Conservation (phyloP, 345 rosid genomes). For the Lenwebbia sp. region DNA sequence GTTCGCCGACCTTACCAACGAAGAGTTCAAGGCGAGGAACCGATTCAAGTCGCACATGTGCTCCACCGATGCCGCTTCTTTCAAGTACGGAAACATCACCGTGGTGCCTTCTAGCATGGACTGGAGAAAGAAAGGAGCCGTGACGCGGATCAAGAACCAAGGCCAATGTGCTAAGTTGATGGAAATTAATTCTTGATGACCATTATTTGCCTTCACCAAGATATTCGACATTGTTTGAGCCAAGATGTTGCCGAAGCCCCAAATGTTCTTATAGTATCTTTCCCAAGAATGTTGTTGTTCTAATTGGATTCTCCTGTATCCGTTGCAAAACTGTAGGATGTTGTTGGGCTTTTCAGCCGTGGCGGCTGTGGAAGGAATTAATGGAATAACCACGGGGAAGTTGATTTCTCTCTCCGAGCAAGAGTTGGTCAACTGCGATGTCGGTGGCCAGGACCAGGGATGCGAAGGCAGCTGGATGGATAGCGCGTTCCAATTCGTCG, state of each 20-base stretch:
- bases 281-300: neutral
- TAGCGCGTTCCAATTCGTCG: constrained; percentile 16
- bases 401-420: constrained; percentile 12
- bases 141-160: constrained; percentile 30
- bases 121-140: constrained; percentile 42
- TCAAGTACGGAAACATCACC: constrained; percentile 24
- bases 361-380: constrained; percentile 18
- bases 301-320: neutral
- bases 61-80: neutral
- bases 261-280: neutral
- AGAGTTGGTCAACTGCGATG: constrained; percentile 14
- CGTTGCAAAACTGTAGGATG: constrained; percentile 1
- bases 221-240: neutral
- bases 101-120: constrained; percentile 23
- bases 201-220: neutral
- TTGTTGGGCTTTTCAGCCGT: constrained; percentile 18
- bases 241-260: neutral
- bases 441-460: neutral
- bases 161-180: constrained; percentile 24
- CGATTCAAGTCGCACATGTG: constrained; percentile 14
- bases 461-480: constrained; percentile 22
- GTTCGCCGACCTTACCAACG: constrained; percentile 28
- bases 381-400: neutral
- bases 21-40: constrained; percentile 28
- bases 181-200: neutral